Conservation (phyloP, 1,284 basidiomycete species). For the Hymenochaete sp. region DNA sequence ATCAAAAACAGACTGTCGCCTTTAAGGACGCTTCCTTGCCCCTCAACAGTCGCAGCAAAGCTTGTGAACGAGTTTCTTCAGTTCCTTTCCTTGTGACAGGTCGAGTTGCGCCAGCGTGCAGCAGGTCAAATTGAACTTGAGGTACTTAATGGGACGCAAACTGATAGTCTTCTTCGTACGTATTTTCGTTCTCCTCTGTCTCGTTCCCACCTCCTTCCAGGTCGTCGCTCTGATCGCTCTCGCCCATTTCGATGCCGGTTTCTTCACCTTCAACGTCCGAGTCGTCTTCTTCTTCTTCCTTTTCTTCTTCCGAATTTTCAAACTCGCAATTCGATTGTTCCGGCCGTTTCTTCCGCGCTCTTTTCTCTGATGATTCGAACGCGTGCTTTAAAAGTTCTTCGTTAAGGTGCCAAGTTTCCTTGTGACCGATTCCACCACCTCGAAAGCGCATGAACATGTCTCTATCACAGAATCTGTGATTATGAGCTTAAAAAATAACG, state of each 20-base stretch:
- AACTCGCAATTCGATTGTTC: background rate
- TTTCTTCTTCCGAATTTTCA: background rate
- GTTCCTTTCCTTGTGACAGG: too few relatives aligned
- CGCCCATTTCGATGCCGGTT: too few relatives aligned
- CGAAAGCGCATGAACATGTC: conserved; percentile 29
- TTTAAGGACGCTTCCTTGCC: conserved; percentile 94
- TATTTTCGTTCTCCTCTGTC: too few relatives aligned
- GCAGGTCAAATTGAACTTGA: too few relatives aligned
- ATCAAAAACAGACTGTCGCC: conserved; percentile 89
- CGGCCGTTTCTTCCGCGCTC: background rate
- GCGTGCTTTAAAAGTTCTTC: background rate
- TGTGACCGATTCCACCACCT: conserved; percentile 26
- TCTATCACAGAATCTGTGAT: conserved; percentile 28
- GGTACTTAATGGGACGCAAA: too few relatives aligned
- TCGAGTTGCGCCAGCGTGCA: too few relatives aligned
- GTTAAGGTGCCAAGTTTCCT: background rate
- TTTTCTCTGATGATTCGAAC: background rate
- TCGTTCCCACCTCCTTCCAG: too few relatives aligned
- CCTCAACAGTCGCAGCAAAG: conserved; percentile 92
- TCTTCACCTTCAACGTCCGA: too few relatives aligned
- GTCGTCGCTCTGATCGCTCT: too few relatives aligned
- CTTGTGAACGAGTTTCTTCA: conserved; percentile 86
- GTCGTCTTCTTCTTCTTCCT: too few relatives aligned
- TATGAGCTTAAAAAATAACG: background rate
- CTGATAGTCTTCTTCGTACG: too few relatives aligned